Evolutionary conservation across 352 stramenopile species (phyloP).

Genomic region (Phytophthora chlamydospora): DNA sequence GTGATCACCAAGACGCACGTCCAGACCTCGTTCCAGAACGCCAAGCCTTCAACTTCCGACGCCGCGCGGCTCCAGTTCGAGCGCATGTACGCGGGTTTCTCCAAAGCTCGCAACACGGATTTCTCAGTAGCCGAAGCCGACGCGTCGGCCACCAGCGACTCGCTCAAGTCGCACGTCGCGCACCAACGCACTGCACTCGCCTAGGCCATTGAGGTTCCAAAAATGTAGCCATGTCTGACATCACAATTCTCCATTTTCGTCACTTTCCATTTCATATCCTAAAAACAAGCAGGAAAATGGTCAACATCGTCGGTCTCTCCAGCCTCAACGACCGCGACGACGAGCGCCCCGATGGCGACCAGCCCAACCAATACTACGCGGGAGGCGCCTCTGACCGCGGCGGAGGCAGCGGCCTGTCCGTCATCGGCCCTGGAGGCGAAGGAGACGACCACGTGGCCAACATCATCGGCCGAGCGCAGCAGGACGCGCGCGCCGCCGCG

Average conservation of each 20-base stretch:
- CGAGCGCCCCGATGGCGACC: conserved; percentile 37
- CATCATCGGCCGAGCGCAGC: conserved; percentile 84
- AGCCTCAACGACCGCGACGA: conserved; percentile 59
- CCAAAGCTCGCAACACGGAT: conserved; percentile 70
- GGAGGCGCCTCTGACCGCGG: conserved; percentile 68
- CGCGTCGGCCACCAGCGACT: conserved; percentile 46
- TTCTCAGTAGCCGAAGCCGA: conserved; percentile 67
- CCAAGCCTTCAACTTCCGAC: conserved; percentile 78
- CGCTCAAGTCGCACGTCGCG: conserved; percentile 57
- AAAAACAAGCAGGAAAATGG: conserved; percentile 44
- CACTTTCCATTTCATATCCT: background rate
- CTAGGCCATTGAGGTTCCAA: conserved; percentile 18
- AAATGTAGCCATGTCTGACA: conserved; percentile 20
- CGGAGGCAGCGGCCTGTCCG: conserved; percentile 77
- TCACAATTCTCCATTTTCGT: background rate
- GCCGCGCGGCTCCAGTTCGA: conserved; percentile 66
- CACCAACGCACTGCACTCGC: conserved; percentile 77
- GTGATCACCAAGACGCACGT: conserved; percentile 63
- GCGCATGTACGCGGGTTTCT: conserved; percentile 72
- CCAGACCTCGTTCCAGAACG: conserved; percentile 63
- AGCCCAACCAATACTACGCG: conserved; percentile 77
- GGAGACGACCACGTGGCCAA: conserved; percentile 69
- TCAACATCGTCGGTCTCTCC: conserved; percentile 85
- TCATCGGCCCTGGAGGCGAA: conserved; percentile 59
- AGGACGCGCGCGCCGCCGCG: conserved; percentile 52